Conservation (phyloP, 2,329 filamentous ascomycete genomes). For the Cordyceps pruinosa region DNA sequence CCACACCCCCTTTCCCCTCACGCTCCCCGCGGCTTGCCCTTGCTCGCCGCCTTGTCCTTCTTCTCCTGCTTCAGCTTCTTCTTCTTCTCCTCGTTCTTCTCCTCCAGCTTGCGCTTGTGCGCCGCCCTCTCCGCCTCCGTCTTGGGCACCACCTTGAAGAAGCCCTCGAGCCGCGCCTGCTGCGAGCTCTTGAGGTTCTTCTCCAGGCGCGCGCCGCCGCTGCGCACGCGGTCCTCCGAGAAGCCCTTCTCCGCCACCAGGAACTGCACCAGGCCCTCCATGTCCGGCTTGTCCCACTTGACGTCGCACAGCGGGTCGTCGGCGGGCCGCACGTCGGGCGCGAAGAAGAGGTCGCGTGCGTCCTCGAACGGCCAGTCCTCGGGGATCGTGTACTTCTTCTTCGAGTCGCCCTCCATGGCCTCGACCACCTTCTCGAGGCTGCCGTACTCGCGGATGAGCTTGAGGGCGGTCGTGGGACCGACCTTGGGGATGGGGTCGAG, state of each 20-base stretch:
- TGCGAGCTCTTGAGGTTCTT: constrained; percentile 91
- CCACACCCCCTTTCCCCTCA: background rate
- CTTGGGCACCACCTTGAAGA: constrained; percentile 91
- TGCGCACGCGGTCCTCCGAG: constrained; percentile 85
- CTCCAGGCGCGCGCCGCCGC: constrained; percentile 67
- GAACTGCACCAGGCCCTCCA: constrained; percentile 83
- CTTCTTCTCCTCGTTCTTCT: constrained; percentile 85
- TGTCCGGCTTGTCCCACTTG: constrained; percentile 93
- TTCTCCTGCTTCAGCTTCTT: constrained; percentile 93
- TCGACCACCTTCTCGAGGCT: constrained; percentile 82
- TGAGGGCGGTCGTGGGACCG: constrained; percentile 84
- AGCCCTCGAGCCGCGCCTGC: constrained; percentile 86
- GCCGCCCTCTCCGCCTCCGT: constrained; percentile 77
- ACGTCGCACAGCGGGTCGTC: constrained; percentile 88
- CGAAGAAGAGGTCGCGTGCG: constrained; percentile 83
- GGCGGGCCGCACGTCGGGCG: constrained; percentile 79
- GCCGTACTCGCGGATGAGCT: constrained; percentile 88
- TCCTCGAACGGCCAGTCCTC: constrained; percentile 97
- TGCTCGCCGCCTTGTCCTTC: constrained; percentile 89
- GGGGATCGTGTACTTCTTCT: constrained; percentile 75
- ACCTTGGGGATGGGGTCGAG: constrained; percentile 94
- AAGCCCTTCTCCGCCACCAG: constrained; percentile 94
- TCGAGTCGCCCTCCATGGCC: constrained; percentile 65
- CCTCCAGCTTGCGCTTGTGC: constrained; percentile 88
- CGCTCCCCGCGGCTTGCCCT: constrained; percentile 73